Evolutionary conservation across 345 rosid species (phyloP).

Genomic region (Eucalyptus camaldulensis): DNA sequence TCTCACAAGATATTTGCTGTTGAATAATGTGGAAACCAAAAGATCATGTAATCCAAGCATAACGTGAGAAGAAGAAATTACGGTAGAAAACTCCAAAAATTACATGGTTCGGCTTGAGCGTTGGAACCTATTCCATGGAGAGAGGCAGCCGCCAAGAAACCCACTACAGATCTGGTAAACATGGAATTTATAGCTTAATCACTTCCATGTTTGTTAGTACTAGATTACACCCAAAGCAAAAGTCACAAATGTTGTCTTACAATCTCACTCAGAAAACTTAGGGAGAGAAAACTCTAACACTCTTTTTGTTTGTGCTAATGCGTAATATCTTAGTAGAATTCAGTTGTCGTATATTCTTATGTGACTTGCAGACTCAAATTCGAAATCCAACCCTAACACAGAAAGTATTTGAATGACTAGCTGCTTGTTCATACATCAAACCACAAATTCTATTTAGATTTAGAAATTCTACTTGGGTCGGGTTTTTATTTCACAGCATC

Average conservation of each 20-base stretch:
- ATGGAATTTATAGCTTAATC: neutral
- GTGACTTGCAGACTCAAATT: neutral
- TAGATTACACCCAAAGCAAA: neutral
- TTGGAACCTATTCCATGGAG: neutral
- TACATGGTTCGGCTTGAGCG: neutral
- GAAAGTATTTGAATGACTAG: neutral
- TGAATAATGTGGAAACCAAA: neutral
- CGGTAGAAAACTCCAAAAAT: neutral
- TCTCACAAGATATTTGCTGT: neutral
- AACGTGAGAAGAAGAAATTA: neutral
- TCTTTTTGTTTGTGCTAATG: neutral
- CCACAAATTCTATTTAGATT: neutral
- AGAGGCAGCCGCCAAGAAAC: neutral
- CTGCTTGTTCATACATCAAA: neutral
- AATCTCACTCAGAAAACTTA: neutral
- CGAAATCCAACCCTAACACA: neutral
- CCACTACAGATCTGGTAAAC: neutral
- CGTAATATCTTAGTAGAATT: neutral
- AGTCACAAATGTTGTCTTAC: neutral
- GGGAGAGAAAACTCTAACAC: neutral
- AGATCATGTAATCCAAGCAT: neutral
- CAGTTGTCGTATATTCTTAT: neutral
- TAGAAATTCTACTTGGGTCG: neutral
- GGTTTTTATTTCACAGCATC: neutral
- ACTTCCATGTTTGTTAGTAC: neutral